Conservation (phyloP, 352 stramenopile genomes). For the Globisporangium lucens region DNA sequence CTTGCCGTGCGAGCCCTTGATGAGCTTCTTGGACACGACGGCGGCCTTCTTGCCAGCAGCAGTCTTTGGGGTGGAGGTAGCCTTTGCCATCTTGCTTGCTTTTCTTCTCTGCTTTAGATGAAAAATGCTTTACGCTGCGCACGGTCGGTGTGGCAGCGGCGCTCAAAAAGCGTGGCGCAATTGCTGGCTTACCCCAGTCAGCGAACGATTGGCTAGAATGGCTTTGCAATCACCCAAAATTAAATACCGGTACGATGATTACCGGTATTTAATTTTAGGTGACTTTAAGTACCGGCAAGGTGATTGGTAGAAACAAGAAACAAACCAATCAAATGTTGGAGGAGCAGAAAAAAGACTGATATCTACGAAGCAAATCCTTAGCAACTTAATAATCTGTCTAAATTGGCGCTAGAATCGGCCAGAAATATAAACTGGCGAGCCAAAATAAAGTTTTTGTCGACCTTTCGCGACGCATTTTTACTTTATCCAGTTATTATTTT, state of each 20-base stretch:
- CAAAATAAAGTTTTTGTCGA: too few relatives aligned
- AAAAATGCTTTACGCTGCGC: slow-evolving; percentile 15
- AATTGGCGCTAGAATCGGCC: too few relatives aligned
- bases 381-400: too few relatives aligned
- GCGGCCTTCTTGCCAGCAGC: slow-evolving; percentile 90
- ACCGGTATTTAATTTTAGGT: not conserved
- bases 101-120: slow-evolving; percentile 52
- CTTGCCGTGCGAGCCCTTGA: slow-evolving; percentile 97
- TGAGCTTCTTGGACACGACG: slow-evolving; percentile 92
- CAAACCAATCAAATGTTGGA: too few relatives aligned
- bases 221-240: not conserved
- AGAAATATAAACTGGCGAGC: too few relatives aligned
- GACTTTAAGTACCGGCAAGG: not conserved
- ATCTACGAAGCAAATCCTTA: too few relatives aligned
- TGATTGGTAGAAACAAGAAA: not conserved
- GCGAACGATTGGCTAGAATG: not conserved
- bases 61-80: slow-evolving; percentile 64
- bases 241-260: not conserved
- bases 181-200: not conserved
- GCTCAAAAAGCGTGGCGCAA: not conserved
- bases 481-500: too few relatives aligned
- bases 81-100: slow-evolving; percentile 79
- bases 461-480: too few relatives aligned
- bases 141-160: not conserved
- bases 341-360: too few relatives aligned